Evolutionary conservation across 1,139 yeast species (phyloP).

Genomic region (Blastobotrys serpentis): DNA sequence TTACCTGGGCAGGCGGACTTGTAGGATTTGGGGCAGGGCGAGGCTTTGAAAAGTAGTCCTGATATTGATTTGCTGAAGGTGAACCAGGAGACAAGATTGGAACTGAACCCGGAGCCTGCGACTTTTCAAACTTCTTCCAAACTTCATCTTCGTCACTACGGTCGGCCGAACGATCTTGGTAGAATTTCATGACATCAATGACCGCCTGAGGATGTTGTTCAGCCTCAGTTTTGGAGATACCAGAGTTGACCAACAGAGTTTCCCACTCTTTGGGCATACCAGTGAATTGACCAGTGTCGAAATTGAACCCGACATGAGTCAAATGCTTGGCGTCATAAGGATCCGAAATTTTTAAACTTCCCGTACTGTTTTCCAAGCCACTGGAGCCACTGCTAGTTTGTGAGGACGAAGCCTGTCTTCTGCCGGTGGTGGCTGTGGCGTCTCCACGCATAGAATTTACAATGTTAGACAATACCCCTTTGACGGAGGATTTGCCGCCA

Average conservation of each 20-base stretch:
- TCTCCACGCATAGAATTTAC: slow-evolving; percentile 46
- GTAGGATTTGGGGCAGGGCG: slow-evolving; percentile 20
- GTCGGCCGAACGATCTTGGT: slow-evolving; percentile 63
- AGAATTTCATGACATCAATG: slow-evolving; percentile 86
- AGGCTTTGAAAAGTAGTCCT: slow-evolving; percentile 29
- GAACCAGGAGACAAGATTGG: slow-evolving; percentile 20
- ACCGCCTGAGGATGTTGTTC: slow-evolving; percentile 92
- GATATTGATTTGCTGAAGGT: slow-evolving; percentile 19
- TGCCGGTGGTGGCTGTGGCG: slow-evolving; percentile 4
- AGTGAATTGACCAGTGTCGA: slow-evolving; percentile 78
- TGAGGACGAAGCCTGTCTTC: slow-evolving; percentile 4
- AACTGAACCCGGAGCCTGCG: slow-evolving; percentile 28
- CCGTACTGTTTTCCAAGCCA: slow-evolving; percentile 10
- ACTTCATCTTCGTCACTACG: slow-evolving; percentile 58
- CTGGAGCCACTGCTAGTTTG: slow-evolving; percentile 12
- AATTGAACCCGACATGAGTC: slow-evolving; percentile 88
- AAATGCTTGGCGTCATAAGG: slow-evolving; percentile 90
- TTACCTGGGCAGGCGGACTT: slow-evolving; percentile 17
- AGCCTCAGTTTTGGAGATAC: slow-evolving; percentile 81
- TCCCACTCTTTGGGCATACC: slow-evolving; percentile 96
- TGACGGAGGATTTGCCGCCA: slow-evolving; percentile 44
- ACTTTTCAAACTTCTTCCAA: slow-evolving; percentile 66
- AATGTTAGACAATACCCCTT: slow-evolving; percentile 51
- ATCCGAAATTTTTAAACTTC: slow-evolving; percentile 65
- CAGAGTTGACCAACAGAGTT: slow-evolving; percentile 73